These are phyloP conservation scores for Solanum paucissectum DNA, from an alignment of 257 asterid genomes.

Conservation along the genomic window DNA sequence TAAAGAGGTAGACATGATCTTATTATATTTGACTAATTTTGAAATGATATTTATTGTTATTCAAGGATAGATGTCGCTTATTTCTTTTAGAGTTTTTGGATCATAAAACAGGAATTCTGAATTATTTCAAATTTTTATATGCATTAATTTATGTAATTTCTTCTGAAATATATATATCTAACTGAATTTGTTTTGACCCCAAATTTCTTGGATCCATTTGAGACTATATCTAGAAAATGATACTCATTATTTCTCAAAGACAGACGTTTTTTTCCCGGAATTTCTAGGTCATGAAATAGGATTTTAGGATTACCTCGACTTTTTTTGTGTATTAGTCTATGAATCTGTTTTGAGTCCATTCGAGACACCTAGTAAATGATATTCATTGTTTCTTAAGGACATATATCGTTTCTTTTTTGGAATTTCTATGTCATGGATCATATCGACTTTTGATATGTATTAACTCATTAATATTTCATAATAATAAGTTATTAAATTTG, in stretches of 20 bases:
- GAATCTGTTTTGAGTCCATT: not conserved
- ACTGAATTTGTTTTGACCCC: not conserved
- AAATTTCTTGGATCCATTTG: no score
- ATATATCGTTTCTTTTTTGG: no score
- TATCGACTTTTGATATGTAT: no score
- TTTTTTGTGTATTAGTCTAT: not conserved
- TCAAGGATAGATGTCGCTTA: no score
- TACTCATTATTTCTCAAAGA: not conserved
- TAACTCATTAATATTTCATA: no score
- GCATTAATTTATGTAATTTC: no score
- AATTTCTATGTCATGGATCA: no score
- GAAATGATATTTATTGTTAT: not conserved
- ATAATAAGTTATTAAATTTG: no score
- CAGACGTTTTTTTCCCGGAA: rapidly evolving
- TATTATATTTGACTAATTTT: not conserved
- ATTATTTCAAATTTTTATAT: no score
- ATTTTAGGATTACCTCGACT: rapidly evolving
- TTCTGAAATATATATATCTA: no score
- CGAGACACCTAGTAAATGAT: not conserved
- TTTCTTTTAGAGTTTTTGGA: not conserved
- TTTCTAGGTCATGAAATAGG: rapidly evolving
- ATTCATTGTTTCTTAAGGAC: not conserved
- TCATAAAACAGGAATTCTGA: no score
- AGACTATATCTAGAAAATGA: not conserved
- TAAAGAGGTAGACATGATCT: not conserved